Evolutionary conservation across 176 grass and related monocot genomes (phyloP), one percentile per base, ranked within the genome.

Genomic region (Pharus latifolius): DNA sequence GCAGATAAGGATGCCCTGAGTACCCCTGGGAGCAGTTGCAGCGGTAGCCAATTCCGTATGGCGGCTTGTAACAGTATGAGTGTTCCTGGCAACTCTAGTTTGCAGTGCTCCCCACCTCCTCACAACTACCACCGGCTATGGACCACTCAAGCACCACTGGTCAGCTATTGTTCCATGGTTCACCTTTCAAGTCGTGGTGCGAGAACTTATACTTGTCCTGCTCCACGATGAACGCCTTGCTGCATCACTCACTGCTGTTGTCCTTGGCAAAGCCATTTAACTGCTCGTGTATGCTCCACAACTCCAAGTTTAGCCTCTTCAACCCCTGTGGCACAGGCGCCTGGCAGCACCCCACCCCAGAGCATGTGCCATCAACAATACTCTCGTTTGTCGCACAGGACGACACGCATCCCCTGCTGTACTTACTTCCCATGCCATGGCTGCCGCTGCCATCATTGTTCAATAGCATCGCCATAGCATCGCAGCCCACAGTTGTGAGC

Each of bases 311-410:
- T 16, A 78, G 40, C 0, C 16, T 61, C 52, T 78, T 60, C 15
- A 74, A 12, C 2, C 60, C 48, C 18, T 3, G 11, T 11, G 54
- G 44, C n/a, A 87, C 4, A 10, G 73, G 40, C n/a, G 35, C 26
- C 58, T 77, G 78, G 64, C 84, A 87, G 19, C 84, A 87, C 7
- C 78, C 78, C 16, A 82, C 43, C 22, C 84, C 84, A 19, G 78
- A 73, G 78, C 84, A 87, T 20, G 65, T 34, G 1, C 42, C 19
- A 7, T 58, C 56, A 3, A 59, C 18, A 2, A 37, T 18, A 44
- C 59, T 82, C 15, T 25, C 37, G 26, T 46, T 26, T 18, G 49
- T 77, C 6, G 19, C 37, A 48, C 84, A 82, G 40, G 82, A 82
- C 24, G 84, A 54, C 15, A 68, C 65, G 49, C 84, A 87, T 11